Base-by-base conservation (phyloP, 2,329 filamentous ascomycete species). In the Aureobasidium zeae region DNA sequence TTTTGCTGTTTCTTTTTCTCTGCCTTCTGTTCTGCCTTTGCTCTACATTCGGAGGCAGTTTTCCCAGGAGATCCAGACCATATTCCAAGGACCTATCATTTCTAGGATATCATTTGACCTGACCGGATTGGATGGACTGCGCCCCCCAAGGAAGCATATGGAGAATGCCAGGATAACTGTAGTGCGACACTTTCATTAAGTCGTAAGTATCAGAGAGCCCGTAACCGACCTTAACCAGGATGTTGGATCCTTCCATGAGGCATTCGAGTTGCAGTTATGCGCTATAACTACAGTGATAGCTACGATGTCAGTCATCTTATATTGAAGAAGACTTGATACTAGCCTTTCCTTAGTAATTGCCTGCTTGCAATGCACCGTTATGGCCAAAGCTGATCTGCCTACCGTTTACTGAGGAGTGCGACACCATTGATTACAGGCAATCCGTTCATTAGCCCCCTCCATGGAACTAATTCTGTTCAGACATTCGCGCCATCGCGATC, bases 1-100 rank as follows among this genome's bases (percentile, higher is more conserved):
- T 36, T 29, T 34, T 48, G n/a, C n/a, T 33, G 43, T 49, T 49
- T 48, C 45, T 29, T 36, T 45, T 49, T 45, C 38, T 48, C 32
- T 48, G 37, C 16, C 19, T 46, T 43, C 26, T 34, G 42, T 34
- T 45, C 17, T 44, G 24, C 29, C 45, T 48, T 46, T 45, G 35
- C 35, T 45, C 37, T 49, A 33, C 34, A 41, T 36, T 44, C 16
- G 43, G 43, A 45, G 26, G 33, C 43, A 45, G 43, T 34, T 33
- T 29, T 28, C 45, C 22, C 42, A 26, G 44, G 28, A 41, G 28
- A 33, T 7, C 34, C 29, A 38, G 38, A 45, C 42, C 37, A 46
- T 24, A 11, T 24, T 45, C 26, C 41, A 36, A 37, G 41, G 41
- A 44, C 25, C 19, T 24, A 17, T 8, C 29, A 24, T 36, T 22